phyloP scores from a whole-genome alignment of 140 eudicot genomes.

The Bidens hawaiensis region DNA sequence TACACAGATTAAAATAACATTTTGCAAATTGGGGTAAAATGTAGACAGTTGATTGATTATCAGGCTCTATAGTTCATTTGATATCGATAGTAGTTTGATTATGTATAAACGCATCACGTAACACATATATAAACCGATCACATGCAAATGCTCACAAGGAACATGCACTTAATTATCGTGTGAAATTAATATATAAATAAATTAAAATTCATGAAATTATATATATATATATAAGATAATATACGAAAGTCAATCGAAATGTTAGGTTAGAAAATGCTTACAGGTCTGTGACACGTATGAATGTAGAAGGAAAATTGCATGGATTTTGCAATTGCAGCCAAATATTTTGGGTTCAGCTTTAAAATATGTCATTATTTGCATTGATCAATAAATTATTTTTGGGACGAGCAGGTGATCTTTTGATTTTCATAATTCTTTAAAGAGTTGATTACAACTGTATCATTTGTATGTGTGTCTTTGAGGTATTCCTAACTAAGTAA shows the following conservation, averaged over 20 bases:
- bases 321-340: too few relatives aligned
- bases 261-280: conserved; percentile 18
- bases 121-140: conserved; percentile 10
- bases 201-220: not conserved
- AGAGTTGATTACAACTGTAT: too few relatives aligned
- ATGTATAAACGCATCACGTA: too few relatives aligned
- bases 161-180: not conserved
- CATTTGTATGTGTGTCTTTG: too few relatives aligned
- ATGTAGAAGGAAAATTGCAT: not conserved
- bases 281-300: too few relatives aligned
- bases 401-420: too few relatives aligned
- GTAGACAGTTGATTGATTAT: not conserved
- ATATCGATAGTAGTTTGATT: too few relatives aligned
- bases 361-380: conserved; percentile 13
- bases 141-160: conserved; percentile 6
- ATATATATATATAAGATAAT: not conserved
- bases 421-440: too few relatives aligned
- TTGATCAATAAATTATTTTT: too few relatives aligned
- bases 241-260: too few relatives aligned
- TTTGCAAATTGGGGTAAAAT: too few relatives aligned
- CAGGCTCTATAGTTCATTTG: not conserved
- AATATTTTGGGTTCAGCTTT: not conserved
- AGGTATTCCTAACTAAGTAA: too few relatives aligned
- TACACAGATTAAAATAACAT: not conserved
- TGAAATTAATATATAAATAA: not conserved